These are phyloP conservation scores for Boletus semigastroideus DNA, from an alignment of 1,284 basidiomycete species.

Conservation along the genomic window DNA sequence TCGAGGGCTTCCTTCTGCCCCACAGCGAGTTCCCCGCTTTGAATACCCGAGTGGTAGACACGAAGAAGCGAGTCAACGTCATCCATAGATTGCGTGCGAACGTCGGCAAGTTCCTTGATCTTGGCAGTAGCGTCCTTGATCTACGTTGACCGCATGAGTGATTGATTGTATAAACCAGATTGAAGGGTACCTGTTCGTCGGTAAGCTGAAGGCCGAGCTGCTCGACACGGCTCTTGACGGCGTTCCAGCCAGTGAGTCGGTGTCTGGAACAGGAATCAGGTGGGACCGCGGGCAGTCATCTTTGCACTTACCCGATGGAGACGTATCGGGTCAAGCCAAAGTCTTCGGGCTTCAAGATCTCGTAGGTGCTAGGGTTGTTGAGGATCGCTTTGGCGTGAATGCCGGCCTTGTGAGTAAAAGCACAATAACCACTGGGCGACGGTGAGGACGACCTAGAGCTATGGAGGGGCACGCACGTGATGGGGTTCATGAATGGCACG, in stretches of 20 bases:
- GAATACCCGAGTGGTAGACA: constrained; percentile 90
- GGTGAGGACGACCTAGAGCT: not conserved
- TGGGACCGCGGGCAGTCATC: not conserved
- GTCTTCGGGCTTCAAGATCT: constrained; percentile 97
- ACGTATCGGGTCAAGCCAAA: constrained; percentile 98
- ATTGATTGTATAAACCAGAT: not conserved
- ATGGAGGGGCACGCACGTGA: constrained; percentile 55
- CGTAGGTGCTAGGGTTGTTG: constrained; percentile 99
- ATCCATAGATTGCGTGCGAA: constrained; percentile 98
- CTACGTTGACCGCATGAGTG: constrained; percentile 33
- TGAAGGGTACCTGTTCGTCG: constrained; percentile 72
- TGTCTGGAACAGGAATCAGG: constrained; percentile 50
- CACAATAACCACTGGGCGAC: constrained; percentile 84
- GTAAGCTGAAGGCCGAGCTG: constrained; percentile 86
- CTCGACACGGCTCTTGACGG: constrained; percentile 98
- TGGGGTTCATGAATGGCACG: constrained; percentile 96
- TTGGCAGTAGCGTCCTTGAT: constrained; percentile 98
- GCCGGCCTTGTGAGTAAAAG: constrained; percentile 99
- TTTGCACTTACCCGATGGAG: constrained; percentile 77
- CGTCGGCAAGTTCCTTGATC: constrained; percentile 99
- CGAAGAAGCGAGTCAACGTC: constrained; percentile 97
- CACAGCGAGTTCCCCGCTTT: constrained; percentile 82
- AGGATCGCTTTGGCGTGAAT: constrained; percentile 99
- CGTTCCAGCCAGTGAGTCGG: constrained; percentile 97
- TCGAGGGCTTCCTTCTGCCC: constrained; percentile 89